Conservation (phyloP, 2,329 filamentous ascomycete species). For the Dactylellina parvicollis region DNA sequence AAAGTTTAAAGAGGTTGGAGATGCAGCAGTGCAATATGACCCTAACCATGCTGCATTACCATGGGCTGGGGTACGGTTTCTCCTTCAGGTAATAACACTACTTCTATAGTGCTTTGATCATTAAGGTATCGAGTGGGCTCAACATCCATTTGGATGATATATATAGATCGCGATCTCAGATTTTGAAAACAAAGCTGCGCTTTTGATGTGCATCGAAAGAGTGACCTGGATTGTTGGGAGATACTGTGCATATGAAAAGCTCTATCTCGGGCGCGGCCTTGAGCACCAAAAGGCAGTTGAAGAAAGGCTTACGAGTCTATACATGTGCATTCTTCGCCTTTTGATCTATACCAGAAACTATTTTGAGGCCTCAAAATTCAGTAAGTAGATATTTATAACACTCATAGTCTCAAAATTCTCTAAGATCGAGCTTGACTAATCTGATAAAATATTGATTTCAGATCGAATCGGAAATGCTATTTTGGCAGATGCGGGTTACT, state of each 20-base stretch:
- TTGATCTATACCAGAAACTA: conserved; percentile 1
- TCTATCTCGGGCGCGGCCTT: conserved; percentile 9
- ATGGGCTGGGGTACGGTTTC: conserved; percentile 57
- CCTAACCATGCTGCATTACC: conserved; percentile 57
- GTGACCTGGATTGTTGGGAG: conserved; percentile 9
- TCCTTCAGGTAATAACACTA: conserved; percentile 50
- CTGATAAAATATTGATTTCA: neutral
- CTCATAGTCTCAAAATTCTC: too few relatives aligned
- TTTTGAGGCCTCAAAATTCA: conserved; percentile 4
- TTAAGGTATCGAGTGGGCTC: too few relatives aligned
- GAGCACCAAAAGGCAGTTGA: neutral
- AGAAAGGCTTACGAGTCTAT: neutral
- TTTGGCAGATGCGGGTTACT: neutral
- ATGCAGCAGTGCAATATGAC: conserved; percentile 56
- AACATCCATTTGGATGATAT: too few relatives aligned
- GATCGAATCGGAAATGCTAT: neutral
- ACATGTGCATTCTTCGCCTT: conserved; percentile 6
- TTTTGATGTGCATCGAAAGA: conserved; percentile 17
- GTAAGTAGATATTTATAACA: neutral
- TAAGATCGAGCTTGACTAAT: neutral
- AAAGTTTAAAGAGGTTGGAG: conserved; percentile 58
- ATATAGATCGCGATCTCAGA: conserved; percentile 22
- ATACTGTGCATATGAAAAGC: conserved; percentile 3
- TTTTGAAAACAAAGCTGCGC: neutral
- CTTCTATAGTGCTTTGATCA: too few relatives aligned